Evolutionary conservation across 2,329 filamentous ascomycete genomes (phyloP).

Genomic region (Myotisia sp.): DNA sequence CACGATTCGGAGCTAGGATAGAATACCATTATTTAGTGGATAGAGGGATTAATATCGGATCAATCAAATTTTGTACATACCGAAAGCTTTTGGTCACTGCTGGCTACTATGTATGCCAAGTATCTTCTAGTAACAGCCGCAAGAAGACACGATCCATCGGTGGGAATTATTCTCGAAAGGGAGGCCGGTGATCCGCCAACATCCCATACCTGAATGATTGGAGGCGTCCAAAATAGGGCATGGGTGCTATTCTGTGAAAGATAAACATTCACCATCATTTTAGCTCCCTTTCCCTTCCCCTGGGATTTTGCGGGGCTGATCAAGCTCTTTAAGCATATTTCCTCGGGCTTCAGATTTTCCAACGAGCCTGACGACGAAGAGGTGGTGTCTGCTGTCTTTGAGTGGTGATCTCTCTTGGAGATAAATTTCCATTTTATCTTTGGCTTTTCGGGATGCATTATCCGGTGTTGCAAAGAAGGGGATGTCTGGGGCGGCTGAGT

Average conservation of each 20-base stretch:
- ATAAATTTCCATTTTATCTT: too few relatives aligned
- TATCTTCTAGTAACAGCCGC: conserved; percentile 26
- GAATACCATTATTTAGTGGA: neutral
- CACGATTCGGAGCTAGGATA: conserved; percentile 24
- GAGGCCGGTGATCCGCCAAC: conserved; percentile 25
- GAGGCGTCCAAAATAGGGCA: conserved; percentile 28
- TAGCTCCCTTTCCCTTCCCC: conserved; percentile 19
- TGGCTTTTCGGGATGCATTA: too few relatives aligned
- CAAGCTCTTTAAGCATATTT: conserved; percentile 25
- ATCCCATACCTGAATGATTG: conserved; percentile 29
- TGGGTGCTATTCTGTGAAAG: conserved; percentile 28
- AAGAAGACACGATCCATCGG: conserved; percentile 28
- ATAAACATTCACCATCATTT: conserved; percentile 21
- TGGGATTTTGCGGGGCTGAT: conserved; percentile 17
- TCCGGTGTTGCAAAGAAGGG: too few relatives aligned
- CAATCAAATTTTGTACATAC: conserved; percentile 16
- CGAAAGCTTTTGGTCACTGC: conserved; percentile 29
- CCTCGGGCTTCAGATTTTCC: conserved; percentile 25
- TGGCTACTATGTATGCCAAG: conserved; percentile 29
- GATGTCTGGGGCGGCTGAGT: too few relatives aligned
- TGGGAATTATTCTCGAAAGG: conserved; percentile 21
- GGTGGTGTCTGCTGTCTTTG: conserved; percentile 20
- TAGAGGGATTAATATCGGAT: neutral
- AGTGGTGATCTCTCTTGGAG: conserved; percentile 5
- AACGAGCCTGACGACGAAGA: conserved; percentile 25